Base-by-base conservation (phyloP, 495 filamentous ascomycete genomes). In the Penicillium lagena region DNA sequence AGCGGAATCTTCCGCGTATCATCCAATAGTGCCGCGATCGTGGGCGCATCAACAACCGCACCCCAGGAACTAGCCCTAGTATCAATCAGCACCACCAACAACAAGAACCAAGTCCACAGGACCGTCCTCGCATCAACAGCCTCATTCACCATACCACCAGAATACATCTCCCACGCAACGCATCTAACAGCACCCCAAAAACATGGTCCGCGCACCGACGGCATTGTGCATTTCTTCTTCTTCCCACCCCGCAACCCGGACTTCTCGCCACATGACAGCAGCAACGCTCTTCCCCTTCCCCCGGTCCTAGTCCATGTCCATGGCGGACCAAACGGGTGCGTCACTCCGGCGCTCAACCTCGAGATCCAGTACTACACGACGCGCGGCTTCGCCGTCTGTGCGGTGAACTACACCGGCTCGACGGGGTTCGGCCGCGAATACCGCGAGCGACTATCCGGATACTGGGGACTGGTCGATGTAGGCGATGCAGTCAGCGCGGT, bases 331-430 rank as follows among this genome's bases (percentile, higher is more conserved):
- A 77, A 46, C 52, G 48, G 54, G 59, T 54, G 45, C 38, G 35
- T 42, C 43, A 35, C 63, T 54, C 13, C 72, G 36, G 13, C 63
- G 60, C 37, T 54, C 31, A 43, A 55, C 14, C 54, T 76, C 37
- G 50, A 48, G 12, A 56, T 56, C 7, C 75, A 79, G 54, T 78
- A 72, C 53, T 76, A 54, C 45, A 77, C 76, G 9, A 71, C 70
- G 5, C 62, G 76, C 5, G 75, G 75, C 22, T 79, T 70, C 37
- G 75, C 72, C 14, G 63, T 71, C 34, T 61, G 63, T 30, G 51
- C 60, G 12, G 46, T 77, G 29, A 77, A 79, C 55, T 75, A 76
- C 46, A 66, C 64, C 12, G 76, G 75, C 0, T 72, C 67, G 3
- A 66, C 69, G 3, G 75, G 68, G 8, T 76, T 70, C 46, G 71